Base-by-base conservation (phyloP, 441 rosid species). In the Croton laevigatus region DNA sequence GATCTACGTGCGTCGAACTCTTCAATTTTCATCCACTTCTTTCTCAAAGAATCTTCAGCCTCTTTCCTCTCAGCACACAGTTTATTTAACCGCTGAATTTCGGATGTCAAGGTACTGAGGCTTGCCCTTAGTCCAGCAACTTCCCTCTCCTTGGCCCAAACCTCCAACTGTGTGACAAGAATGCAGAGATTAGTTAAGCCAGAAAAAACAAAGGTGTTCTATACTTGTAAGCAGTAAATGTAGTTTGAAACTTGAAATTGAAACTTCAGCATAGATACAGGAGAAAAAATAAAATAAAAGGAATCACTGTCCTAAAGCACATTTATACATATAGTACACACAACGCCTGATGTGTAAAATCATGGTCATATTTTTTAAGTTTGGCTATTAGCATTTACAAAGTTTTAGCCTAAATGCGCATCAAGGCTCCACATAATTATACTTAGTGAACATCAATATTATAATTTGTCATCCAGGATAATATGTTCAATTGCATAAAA, bases 11-110 rank as follows among this genome's bases (percentile, higher is more conserved):
- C 77, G 79, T 94, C 97, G 77, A 94, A 91, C 81, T 90, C 97
- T 82, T 94, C 93, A 72, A 94, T 91, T 84, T 94, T 94, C 87
- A 89, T 91, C 98, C 97, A 91, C 79, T 91, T 94, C 87, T 89
- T 91, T 75, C 82, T 87, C 79, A 91, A 81, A 52, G 86, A 90
- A 82, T 91, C 97, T 84, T 89, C 97, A 6, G 96, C 97, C 80
- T 90, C 97, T 85, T 89, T 94, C 79, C 98, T 85, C 82, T 94
- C 98, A 17, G 95, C 93, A 78, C 96, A 88, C 73, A 94, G 74
- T 79, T 89, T 90, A 71, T 91, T 85, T 73, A 94, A 75, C 48
- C 98, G 87, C 46, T 91, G 87, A 68, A 89, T 87, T 83, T 94
- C 97, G 78, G 96, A 87, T 79, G 81, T 80, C 87, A 94, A 76